Percentiles rank a stretch among this genome's conserved stretches.
phyloP scores from a whole-genome alignment of 2,329 filamentous ascomycete genomes.

The Penicillium sp. region DNA sequence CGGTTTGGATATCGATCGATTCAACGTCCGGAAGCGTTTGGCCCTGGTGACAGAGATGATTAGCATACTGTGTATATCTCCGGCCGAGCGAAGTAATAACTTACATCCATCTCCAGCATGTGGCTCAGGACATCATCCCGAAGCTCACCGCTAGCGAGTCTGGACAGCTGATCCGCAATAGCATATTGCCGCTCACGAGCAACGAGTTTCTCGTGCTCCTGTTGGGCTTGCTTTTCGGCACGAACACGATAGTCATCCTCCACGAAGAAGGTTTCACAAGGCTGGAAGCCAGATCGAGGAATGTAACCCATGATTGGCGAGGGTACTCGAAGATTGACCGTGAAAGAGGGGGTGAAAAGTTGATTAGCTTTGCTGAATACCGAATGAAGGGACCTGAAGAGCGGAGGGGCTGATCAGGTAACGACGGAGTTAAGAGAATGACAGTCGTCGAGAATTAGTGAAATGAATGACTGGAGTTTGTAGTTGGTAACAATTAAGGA shows the following conservation, averaged over 20 bases:
- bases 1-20: conserved; percentile 96
- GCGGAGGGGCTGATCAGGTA: conserved; percentile 31
- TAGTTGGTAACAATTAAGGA: conserved; percentile 53
- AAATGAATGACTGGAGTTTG: conserved; percentile 51
- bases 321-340: conserved; percentile 6
- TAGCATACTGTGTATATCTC: not conserved
- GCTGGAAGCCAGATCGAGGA: conserved; percentile 52
- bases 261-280: conserved; percentile 65
- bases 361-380: conserved; percentile 24
- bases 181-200: conserved; percentile 79
- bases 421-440: conserved; percentile 48
- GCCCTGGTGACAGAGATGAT: conserved; percentile 47
- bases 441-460: conserved; percentile 42
- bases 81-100: conserved; percentile 15
- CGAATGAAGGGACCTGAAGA: conserved; percentile 43
- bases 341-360: conserved; percentile 2
- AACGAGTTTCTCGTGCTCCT: conserved; percentile 71
- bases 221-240: conserved; percentile 47
- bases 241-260: conserved; percentile 57
- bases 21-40: conserved; percentile 93
- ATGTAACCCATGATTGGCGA: conserved; percentile 52
- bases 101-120: conserved; percentile 87
- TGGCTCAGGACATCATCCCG: conserved; percentile 90
- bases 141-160: conserved; percentile 80
- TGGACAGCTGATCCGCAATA: conserved; percentile 83